phyloP scores from a whole-genome alignment of 148 eudicot species.

The Cornus controversa region DNA sequence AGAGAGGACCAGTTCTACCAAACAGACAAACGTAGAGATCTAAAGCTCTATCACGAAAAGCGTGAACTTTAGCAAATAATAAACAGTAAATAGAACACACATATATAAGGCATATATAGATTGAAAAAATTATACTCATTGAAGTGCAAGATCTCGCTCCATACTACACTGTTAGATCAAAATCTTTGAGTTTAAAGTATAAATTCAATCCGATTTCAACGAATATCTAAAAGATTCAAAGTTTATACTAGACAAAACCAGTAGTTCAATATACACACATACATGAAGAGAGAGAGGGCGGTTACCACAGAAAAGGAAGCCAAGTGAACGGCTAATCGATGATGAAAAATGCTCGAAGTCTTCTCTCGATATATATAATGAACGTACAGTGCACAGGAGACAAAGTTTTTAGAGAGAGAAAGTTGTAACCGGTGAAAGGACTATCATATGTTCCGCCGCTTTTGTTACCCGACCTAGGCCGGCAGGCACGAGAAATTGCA shows the following conservation, averaged over 20 bases:
- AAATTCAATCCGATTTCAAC: neutral
- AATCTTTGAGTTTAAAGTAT: neutral
- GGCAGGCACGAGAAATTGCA: conserved; percentile 12
- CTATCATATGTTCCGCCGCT: conserved; percentile 14
- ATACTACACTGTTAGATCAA: neutral
- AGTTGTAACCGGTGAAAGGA: conserved; percentile 15
- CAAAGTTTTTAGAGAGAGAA: conserved; percentile 1
- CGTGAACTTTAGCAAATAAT: neutral
- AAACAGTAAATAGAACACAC: neutral
- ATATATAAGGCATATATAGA: neutral
- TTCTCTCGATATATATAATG: neutral
- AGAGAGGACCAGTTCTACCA: neutral
- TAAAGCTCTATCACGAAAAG: neutral
- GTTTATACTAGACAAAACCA: neutral
- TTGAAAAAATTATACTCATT: neutral
- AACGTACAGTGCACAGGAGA: too few species aligned
- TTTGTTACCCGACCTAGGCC: conserved; percentile 18
- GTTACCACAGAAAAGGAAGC: conserved; percentile 6
- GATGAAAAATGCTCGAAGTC: conserved; percentile 8
- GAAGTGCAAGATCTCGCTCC: conserved; percentile 6
- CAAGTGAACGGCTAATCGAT: neutral
- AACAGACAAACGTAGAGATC: neutral
- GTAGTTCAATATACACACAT: neutral
- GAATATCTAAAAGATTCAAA: neutral
- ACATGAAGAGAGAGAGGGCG: neutral